Evolutionary conservation across 305 asterid genomes (phyloP), one percentile per base, ranked within the genome.

Genomic region (Stenogyne calaminthoides): DNA sequence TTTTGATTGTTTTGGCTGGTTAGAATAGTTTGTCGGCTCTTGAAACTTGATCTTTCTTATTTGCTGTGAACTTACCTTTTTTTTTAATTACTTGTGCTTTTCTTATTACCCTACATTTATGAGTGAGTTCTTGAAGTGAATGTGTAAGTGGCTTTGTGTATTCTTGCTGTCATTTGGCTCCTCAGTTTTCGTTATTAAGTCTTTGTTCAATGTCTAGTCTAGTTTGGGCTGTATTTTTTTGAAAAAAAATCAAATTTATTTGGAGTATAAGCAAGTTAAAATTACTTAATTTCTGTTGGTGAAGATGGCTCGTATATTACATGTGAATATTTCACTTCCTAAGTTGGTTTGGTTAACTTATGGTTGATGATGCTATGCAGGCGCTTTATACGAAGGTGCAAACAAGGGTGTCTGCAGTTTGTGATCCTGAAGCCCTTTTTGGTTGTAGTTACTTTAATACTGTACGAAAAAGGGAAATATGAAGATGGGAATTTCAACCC

Each of bases 401-500:
- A 95, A 82, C 99, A 95, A 81, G 99, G 97, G 63, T 93, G 97
- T 87, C 77, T 95, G 89, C 99, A 93, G 86, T 95, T 95, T 81
- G 98, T 91, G 87, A 88, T 95, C 83, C 94, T 95, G 83, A 95
- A 95, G 83, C 99, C 99, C 70, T 77, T 88, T 75, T 81, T 95
- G 74, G 98, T 93, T 70, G 81, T 85, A 16, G 88, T 89, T 65
- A 95, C 99, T 49, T 81, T 93, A 83, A 77, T 95, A 74, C 86
- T 92, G 18, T 95, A 93, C 70, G 96, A 96, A 27, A 91, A 87
- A 79, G 99, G 98, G 83, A 87, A 89, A 56, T 95, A 92, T 56
- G 92, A 91, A 79, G 97, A 92, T 76, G 97, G 99, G 29, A 89
- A 95, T 83, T 95, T 95, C 84, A 93, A 79, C 80, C 97, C 97